A percentile compares a stretch with the other conserved stretches of the same genome.
Conservation (phyloP, 2,329 filamentous ascomycete species). For the Ophiocordyceps sinensis region DNA sequence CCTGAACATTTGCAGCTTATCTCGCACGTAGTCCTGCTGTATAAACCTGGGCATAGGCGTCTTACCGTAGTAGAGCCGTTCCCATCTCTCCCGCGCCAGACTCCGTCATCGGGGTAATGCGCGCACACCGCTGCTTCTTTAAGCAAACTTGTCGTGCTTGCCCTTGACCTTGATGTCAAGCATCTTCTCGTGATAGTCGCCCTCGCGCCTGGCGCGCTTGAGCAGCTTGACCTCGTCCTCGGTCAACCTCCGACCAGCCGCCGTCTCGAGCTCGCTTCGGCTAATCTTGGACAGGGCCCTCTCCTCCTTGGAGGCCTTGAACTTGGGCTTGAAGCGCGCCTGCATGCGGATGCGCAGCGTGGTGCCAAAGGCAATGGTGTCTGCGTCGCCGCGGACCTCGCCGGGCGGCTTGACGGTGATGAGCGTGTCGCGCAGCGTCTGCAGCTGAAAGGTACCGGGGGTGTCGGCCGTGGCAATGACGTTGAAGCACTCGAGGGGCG, state of each 20-base stretch:
- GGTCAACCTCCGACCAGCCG: slow-evolving; percentile 59
- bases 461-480: slow-evolving; percentile 50
- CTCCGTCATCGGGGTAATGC: no score
- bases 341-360: slow-evolving; percentile 82
- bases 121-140: not conserved
- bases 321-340: slow-evolving; percentile 75
- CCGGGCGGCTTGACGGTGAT: slow-evolving; percentile 44
- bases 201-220: slow-evolving; percentile 71
- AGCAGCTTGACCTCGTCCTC: slow-evolving; percentile 78
- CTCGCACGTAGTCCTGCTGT: no score
- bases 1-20: not conserved
- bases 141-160: slow-evolving; percentile 72
- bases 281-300: slow-evolving; percentile 77
- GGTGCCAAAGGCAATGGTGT: slow-evolving; percentile 51
- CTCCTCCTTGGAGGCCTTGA: slow-evolving; percentile 68
- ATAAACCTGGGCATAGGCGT: no score
- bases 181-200: slow-evolving; percentile 78
- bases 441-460: slow-evolving; percentile 58
- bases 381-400: slow-evolving; percentile 65
- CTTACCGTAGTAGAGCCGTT: no score
- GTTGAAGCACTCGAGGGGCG: slow-evolving; percentile 67
- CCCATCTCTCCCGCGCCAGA: no score
- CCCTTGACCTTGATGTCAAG: slow-evolving; percentile 80
- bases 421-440: slow-evolving; percentile 59
- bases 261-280: slow-evolving; percentile 68